Evolutionary conservation across 2,329 filamentous ascomycete species (phyloP), one percentile per base, ranked within the genome.

Genomic region (Plenodomus tracheiphilus): DNA sequence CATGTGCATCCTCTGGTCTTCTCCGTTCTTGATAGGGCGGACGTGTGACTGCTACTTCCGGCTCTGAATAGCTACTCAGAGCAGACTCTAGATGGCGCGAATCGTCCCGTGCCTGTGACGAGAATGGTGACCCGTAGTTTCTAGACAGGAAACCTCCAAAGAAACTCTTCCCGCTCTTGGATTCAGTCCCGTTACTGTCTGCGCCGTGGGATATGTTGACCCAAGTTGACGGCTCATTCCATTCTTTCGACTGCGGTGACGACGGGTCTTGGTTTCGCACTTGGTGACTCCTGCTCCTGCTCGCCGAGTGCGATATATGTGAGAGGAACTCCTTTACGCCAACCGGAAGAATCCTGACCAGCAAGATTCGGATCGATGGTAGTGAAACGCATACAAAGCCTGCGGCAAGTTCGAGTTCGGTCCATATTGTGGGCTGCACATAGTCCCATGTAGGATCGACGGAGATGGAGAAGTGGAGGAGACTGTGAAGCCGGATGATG

Each of bases 401-500:
- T 22, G 61, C 49, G 3, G 51, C 56, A 10, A 66, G 59, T 36
- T 68, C 65, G 2, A 65, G 43, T 10, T 54, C 62, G 3, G 65
- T 66, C 62, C 63, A 68, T 3, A 64, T 53, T 1, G 53, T 55
- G 7, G 61, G 49, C 4, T 56, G 46, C 0, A 58, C 54, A 30
- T 66, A 66, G 38, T 65, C 58, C 62, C 59, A 67, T 2, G 65
- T 67, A 17, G 62, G 58, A 17, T 68, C 64, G 17, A 62, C 48
- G 2, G 57, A 62, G 11, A 62, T 59, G 11, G 58, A 57, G 45
- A 66, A 64, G 9, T 30, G 37, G 3, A 58, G 48, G 32, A 69
- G 46, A 10, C 59, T 51, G 11, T 51, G 59, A 0, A 69, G 45
- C 9, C 65, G 59, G 3, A 68, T 39, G 6, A 68, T 58, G 2